Evolutionary conservation across 1,284 basidiomycete species (phyloP), one percentile per base, ranked within the genome.

Genomic region (Cerrena zonata): DNA sequence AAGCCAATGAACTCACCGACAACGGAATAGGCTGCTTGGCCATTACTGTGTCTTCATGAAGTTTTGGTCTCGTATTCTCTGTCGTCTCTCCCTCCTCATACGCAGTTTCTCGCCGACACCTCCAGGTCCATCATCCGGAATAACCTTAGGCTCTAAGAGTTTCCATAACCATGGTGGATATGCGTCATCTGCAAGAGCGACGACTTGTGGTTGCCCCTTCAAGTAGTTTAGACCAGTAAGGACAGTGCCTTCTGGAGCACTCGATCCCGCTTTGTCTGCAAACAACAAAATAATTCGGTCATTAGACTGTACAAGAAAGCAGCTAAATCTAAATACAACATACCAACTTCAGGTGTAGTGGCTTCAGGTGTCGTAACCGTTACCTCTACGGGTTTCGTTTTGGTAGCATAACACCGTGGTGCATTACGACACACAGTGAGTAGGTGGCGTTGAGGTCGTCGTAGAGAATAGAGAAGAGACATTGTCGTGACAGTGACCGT

Each of bases 111-210:
- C 84, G 36, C 74, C 80, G 59, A 76, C 75, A 18, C 86, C 84
- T 12, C 86, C 85, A 1, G 83, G 84, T 1, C 83, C 86, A 56
- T 89, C 84, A 50, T 88, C 81, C 22, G 73, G 72, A 41, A 75
- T 69, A 40, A 75, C 73, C 61, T 79, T 79, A 4, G 79, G 75
- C 54, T 78, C 65, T 24, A 91, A 69, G 40, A 94, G 65, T 21
- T 77, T 84, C 91, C 93, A 97, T 41, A 97, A 68, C 94, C 94
- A 96, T 3, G 79, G 65, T 1, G 94, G 94, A 67, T 97, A 96
- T 60, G 87, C 82, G 36, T 89, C 82, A 68, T 97, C 94, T 2
- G 87, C 74, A 11, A 80, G 69, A 1, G 94, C 91, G 11, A 93
- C 68, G 2, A 95, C 84, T 34, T 90, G 86, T 0, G 80, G 72